Conservation (phyloP, 2,329 filamentous ascomycete species). For the Ascochyta pisi region DNA sequence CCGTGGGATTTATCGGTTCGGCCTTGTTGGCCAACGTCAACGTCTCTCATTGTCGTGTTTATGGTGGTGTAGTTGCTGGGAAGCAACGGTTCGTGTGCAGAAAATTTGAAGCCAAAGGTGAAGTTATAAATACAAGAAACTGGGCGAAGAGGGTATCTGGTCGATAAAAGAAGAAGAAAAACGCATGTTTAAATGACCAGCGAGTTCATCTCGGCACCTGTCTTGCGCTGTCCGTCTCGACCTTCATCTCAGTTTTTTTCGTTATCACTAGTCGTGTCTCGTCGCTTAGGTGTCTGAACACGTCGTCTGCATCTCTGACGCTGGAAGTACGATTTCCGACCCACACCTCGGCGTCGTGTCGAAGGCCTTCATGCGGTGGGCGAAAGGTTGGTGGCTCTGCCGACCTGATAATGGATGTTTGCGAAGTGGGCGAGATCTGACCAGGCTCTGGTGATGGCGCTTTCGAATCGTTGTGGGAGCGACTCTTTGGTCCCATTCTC, state of each 20-base stretch:
- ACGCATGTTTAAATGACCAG: neutral
- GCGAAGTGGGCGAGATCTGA: slow-evolving; percentile 11
- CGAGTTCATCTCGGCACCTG: neutral
- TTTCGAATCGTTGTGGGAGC: slow-evolving; percentile 2
- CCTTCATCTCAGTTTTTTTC: slow-evolving; percentile 41
- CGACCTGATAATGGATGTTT: slow-evolving; percentile 22
- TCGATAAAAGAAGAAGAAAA: neutral
- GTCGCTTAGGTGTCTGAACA: slow-evolving; percentile 18
- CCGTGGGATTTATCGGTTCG: neutral
- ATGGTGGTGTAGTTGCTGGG: neutral
- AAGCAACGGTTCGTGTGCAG: neutral
- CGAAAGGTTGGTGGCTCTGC: slow-evolving; percentile 31
- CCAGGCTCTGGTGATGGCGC: slow-evolving; percentile 13
- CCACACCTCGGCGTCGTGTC: slow-evolving; percentile 33
- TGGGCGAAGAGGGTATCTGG: slow-evolving; percentile 15
- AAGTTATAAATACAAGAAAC: neutral
- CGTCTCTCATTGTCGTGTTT: slow-evolving; percentile 9
- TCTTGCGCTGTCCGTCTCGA: slow-evolving; percentile 36
- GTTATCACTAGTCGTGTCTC: slow-evolving; percentile 36
- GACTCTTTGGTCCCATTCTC: neutral
- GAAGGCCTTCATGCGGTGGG: slow-evolving; percentile 27
- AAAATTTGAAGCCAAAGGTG: neutral
- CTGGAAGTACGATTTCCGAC: slow-evolving; percentile 27
- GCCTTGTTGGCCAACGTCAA: neutral
- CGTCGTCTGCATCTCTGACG: slow-evolving; percentile 24